Conservation (phyloP, 2,329 filamentous ascomycete genomes). For the Aspergillus sp. region DNA sequence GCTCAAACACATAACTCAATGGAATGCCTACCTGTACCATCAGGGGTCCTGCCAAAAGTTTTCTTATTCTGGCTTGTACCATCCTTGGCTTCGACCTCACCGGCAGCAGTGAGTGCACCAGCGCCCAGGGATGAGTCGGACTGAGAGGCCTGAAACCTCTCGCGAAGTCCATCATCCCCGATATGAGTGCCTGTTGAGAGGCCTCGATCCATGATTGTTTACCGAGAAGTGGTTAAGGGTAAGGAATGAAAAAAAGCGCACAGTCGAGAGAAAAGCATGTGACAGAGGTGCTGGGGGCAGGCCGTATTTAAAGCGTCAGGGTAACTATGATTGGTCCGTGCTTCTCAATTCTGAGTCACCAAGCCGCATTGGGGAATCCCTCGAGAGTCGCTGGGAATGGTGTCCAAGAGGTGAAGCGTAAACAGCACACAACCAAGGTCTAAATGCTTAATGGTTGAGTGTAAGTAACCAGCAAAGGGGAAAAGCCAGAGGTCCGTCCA, state of each 20-base stretch:
- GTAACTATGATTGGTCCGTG: constrained; percentile 18
- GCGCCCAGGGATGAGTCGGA: constrained; percentile 50
- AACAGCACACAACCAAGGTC: not conserved
- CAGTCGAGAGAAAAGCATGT: constrained; percentile 20
- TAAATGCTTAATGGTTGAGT: not conserved
- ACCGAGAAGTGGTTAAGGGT: constrained; percentile 22
- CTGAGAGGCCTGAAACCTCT: constrained; percentile 46
- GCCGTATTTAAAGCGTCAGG: constrained; percentile 16
- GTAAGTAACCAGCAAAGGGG: not conserved
- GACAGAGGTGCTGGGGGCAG: constrained; percentile 14
- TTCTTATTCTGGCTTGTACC: constrained; percentile 63
- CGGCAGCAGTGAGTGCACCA: constrained; percentile 42
- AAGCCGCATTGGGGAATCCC: constrained; percentile 14
- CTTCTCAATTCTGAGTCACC: constrained; percentile 10
- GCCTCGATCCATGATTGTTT: constrained; percentile 39
- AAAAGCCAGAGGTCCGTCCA: not conserved
- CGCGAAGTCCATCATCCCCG: constrained; percentile 48
- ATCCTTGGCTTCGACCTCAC: constrained; percentile 46
- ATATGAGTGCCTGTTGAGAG: constrained; percentile 41
- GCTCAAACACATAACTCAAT: not conserved
- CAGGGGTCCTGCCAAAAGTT: constrained; percentile 87
- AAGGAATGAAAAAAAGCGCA: constrained; percentile 20
- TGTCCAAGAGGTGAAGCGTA: not conserved
- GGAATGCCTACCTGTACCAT: constrained; percentile 75
- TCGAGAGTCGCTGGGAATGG: not conserved